Conservation (phyloP, 2,329 filamentous ascomycete species). For the Cladophialophora yegresii region DNA sequence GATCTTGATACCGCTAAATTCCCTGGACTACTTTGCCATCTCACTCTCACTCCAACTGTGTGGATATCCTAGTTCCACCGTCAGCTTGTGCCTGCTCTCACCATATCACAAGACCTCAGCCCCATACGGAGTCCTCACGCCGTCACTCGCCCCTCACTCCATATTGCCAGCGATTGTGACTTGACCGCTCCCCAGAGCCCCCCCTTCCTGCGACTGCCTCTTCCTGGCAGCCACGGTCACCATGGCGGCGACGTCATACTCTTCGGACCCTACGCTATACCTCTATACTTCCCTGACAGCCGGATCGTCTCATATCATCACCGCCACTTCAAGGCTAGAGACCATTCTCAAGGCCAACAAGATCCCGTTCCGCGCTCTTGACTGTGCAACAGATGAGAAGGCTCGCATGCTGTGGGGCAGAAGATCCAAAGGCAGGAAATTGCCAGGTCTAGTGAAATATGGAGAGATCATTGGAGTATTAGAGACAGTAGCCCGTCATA, state of each 20-base stretch:
- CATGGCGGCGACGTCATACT: conserved; percentile 30
- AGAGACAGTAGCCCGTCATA: conserved; percentile 35
- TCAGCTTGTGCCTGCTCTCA: conserved; percentile 1
- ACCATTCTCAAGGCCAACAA: conserved; percentile 94
- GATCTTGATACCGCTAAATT: background rate
- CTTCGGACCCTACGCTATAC: conserved; percentile 71
- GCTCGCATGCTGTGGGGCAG: conserved; percentile 87
- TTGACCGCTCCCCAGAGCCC: background rate
- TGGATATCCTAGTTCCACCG: background rate
- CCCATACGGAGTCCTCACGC: background rate
- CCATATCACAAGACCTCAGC: conserved; percentile 12
- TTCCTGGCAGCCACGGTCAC: conserved; percentile 1
- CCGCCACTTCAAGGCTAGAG: conserved; percentile 90
- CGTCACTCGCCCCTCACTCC: conserved; percentile 1
- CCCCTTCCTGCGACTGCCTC: background rate
- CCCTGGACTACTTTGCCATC: background rate
- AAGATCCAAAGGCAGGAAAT: conserved; percentile 79
- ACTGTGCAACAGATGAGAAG: conserved; percentile 85
- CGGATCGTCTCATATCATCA: conserved; percentile 93
- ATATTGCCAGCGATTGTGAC: background rate
- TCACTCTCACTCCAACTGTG: background rate
- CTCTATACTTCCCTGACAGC: conserved; percentile 96
- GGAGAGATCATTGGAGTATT: conserved; percentile 81
- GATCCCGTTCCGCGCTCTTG: conserved; percentile 88
- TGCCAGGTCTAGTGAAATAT: conserved; percentile 86